Percentiles rank a stretch among this genome's conserved stretches.
Conservation (phyloP, 805 yeast species). For the Cyberlindnera maclurae region DNA sequence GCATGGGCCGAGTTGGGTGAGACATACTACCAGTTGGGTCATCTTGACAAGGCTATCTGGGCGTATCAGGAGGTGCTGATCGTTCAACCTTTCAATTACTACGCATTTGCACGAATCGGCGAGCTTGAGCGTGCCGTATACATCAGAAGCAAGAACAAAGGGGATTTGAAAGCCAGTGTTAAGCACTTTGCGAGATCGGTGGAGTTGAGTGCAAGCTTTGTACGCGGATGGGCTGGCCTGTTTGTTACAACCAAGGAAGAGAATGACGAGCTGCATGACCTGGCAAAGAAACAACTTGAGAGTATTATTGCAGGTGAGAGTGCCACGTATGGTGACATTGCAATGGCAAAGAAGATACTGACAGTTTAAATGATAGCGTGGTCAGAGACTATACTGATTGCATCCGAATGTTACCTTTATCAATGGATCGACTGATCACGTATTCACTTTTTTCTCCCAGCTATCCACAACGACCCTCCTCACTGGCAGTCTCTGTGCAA, state of each 20-base stretch:
- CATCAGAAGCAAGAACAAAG: constrained; percentile 2
- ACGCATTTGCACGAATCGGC: constrained; percentile 58
- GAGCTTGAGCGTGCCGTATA: constrained; percentile 30
- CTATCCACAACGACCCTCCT: constrained; percentile 17
- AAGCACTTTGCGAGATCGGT: constrained; percentile 61
- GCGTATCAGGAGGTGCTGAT: constrained; percentile 66
- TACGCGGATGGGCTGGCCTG: constrained; percentile 72
- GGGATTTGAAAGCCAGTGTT: constrained; percentile 15
- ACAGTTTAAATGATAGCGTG: background rate
- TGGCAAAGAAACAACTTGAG: constrained; percentile 11
- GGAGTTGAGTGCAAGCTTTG: constrained; percentile 65
- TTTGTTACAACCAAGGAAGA: constrained; percentile 29
- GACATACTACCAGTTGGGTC: constrained; percentile 52
- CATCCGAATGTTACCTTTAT: background rate
- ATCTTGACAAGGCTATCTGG: constrained; percentile 59
- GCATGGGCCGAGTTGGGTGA: constrained; percentile 75
- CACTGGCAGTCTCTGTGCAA: constrained; percentile 52
- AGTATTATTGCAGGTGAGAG: constrained; percentile 11
- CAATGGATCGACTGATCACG: too few species aligned
- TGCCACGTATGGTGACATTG: constrained; percentile 13
- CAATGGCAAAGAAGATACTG: constrained; percentile 11
- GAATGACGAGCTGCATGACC: constrained; percentile 8
- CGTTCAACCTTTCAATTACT: constrained; percentile 62
- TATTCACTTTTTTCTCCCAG: too few species aligned
- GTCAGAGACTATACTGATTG: background rate